Conservation (phyloP, 2,329 filamentous ascomycete species). For the Cladobotryum mycophilum region DNA sequence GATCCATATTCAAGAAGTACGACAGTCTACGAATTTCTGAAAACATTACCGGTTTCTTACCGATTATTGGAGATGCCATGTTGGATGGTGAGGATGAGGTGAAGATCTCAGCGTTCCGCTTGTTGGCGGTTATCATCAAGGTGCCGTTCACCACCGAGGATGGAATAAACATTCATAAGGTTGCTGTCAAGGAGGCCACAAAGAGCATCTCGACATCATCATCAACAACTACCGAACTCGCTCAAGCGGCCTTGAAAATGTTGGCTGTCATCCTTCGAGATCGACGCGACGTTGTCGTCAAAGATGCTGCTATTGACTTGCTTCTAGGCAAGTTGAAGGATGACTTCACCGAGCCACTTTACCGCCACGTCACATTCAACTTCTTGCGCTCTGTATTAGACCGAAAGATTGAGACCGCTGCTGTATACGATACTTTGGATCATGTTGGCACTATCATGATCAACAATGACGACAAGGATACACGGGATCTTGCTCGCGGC, state of each 20-base stretch:
- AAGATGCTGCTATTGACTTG: constrained; percentile 75
- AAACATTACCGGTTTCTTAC: constrained; percentile 81
- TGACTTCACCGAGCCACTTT: constrained; percentile 86
- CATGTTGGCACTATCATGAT: constrained; percentile 90
- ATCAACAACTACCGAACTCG: constrained; percentile 73
- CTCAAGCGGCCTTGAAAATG: constrained; percentile 84
- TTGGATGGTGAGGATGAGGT: constrained; percentile 85
- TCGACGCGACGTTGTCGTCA: constrained; percentile 66
- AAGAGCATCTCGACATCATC: constrained; percentile 71
- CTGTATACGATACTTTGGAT: constrained; percentile 88
- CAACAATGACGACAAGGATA: constrained; percentile 84
- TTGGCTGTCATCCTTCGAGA: constrained; percentile 81
- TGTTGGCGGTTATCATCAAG: constrained; percentile 80
- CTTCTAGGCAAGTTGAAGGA: constrained; percentile 76
- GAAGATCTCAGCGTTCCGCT: constrained; percentile 76
- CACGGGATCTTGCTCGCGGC: constrained; percentile 79
- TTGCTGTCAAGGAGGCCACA: constrained; percentile 80
- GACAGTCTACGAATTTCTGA: constrained; percentile 70
- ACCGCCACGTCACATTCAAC: constrained; percentile 89
- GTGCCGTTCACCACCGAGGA: constrained; percentile 72
- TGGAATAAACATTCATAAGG: constrained; percentile 56
- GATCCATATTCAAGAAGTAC: constrained; percentile 80
- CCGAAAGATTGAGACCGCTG: constrained; percentile 75
- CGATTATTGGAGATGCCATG: constrained; percentile 81
- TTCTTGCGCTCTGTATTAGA: constrained; percentile 85